A percentile compares a stretch with the other conserved stretches of the same genome.
Conservation (phyloP, 2,329 filamentous ascomycete genomes). For the Coniella lustricola region DNA sequence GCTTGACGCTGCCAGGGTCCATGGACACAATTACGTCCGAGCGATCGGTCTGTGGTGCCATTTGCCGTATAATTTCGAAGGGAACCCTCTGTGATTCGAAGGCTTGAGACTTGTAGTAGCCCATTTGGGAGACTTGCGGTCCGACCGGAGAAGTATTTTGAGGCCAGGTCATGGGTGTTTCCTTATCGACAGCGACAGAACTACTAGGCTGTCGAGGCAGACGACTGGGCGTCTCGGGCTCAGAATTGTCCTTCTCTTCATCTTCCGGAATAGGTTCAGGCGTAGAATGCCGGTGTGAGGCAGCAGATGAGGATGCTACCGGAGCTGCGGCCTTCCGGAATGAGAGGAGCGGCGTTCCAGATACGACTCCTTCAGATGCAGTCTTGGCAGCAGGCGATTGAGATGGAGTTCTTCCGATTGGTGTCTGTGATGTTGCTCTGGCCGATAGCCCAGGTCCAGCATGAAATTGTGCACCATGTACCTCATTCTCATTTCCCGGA, state of each 20-base stretch:
- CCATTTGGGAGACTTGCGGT: constrained; percentile 20
- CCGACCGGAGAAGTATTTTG: constrained; percentile 15
- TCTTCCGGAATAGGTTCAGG: constrained; percentile 6
- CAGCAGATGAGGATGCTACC: neutral
- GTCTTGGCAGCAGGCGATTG: neutral
- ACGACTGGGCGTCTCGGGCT: constrained; percentile 12
- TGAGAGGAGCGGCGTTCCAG: neutral
- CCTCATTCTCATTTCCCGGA: neutral
- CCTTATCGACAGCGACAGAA: constrained; percentile 13
- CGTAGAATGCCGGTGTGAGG: constrained; percentile 1
- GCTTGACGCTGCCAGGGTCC: constrained; percentile 36
- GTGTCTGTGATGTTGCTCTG: neutral
- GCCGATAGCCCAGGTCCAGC: neutral
- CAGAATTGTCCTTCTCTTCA: constrained; percentile 11
- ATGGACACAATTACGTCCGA: constrained; percentile 50
- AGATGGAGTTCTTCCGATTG: neutral
- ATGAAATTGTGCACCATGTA: neutral
- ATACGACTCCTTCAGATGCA: neutral
- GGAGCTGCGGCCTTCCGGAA: neutral
- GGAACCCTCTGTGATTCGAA: constrained; percentile 46
- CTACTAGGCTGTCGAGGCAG: constrained; percentile 7
- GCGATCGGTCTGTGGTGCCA: constrained; percentile 41
- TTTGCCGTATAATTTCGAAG: constrained; percentile 37
- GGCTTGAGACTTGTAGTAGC: constrained; percentile 26
- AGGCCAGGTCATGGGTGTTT: constrained; percentile 17